Percentiles rank a stretch among this genome's conserved stretches.
Evolutionary conservation across 768 basidiomycete genomes (phyloP).

Genomic region (Trametes cinnabarina): DNA sequence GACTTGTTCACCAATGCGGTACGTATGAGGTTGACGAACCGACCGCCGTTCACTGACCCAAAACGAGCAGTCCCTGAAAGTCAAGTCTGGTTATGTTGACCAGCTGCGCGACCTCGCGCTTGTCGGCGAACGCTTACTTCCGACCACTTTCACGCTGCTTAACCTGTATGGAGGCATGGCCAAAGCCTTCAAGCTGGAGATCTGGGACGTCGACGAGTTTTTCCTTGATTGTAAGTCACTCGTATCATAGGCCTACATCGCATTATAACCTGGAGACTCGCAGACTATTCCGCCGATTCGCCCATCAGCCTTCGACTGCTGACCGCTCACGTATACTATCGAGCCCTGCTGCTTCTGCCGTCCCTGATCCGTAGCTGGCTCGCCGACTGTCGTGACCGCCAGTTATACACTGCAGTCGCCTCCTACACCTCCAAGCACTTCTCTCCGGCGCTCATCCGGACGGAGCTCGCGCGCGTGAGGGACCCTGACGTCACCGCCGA

Average conservation of each 20-base stretch:
- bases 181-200: constrained; percentile 76
- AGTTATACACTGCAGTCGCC: constrained; percentile 73
- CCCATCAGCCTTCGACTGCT: constrained; percentile 58
- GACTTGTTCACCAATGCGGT: constrained; percentile 85
- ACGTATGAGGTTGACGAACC: constrained; percentile 30
- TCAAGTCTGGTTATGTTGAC: constrained; percentile 81
- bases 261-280: background rate
- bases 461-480: constrained; percentile 77
- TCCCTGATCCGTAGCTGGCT: constrained; percentile 86
- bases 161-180: constrained; percentile 61
- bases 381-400: constrained; percentile 83
- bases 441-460: constrained; percentile 82
- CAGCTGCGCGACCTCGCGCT: constrained; percentile 73
- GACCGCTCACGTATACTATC: constrained; percentile 87
- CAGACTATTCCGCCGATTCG: constrained; percentile 59
- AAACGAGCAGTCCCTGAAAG: constrained; percentile 71
- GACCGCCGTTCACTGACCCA: background rate
- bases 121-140: constrained; percentile 65
- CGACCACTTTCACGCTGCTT: constrained; percentile 65
- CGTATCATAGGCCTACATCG: background rate
- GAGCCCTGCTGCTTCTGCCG: constrained; percentile 78
- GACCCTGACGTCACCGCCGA: constrained; percentile 51
- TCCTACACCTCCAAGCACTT: constrained; percentile 81
- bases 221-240: constrained; percentile 60
- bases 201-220: constrained; percentile 85